A percentile compares a stretch with the other conserved stretches of the same genome.
These are phyloP conservation scores for Leishmania lainsoni DNA, from an alignment of 208 protist species.

Conservation along the genomic window DNA sequence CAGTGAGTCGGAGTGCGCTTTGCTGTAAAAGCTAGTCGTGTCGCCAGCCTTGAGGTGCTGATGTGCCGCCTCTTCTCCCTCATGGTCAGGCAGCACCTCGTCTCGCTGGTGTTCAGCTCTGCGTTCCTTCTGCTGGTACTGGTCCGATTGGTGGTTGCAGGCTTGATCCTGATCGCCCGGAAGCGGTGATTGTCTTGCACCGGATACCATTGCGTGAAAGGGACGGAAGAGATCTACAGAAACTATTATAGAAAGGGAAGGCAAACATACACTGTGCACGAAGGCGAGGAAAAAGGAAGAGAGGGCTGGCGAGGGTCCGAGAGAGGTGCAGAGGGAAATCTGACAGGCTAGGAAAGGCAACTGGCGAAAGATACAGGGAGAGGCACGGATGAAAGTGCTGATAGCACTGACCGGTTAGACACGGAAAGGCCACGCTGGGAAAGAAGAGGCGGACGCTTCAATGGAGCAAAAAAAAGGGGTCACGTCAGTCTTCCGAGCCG, in stretches of 20 bases:
- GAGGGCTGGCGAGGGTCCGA: no score
- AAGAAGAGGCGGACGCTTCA: background rate
- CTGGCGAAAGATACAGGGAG: background rate
- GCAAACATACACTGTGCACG: no score
- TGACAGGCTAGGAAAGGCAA: background rate
- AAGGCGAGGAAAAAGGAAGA: no score
- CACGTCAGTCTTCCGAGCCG: background rate
- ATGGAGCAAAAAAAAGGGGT: background rate
- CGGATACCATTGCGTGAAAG: background rate
- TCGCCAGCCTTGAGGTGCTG: background rate
- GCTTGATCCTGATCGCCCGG: background rate
- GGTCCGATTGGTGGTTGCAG: background rate
- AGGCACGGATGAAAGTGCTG: background rate
- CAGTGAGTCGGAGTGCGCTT: constrained; percentile 20
- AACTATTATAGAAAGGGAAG: no score
- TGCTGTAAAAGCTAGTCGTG: background rate
- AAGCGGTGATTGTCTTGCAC: background rate
- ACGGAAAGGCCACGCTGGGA: background rate
- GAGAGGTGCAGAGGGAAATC: background rate
- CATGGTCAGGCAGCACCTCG: constrained; percentile 5
- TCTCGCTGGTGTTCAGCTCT: background rate
- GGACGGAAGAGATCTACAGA: no score
- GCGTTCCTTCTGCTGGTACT: constrained; percentile 1
- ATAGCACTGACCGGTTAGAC: background rate
- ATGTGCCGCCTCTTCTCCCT: constrained; percentile 3